Percentiles rank a stretch among this genome's conserved stretches.
Evolutionary conservation across 305 asterid species (phyloP).

Genomic region (Rubia peregrina): DNA sequence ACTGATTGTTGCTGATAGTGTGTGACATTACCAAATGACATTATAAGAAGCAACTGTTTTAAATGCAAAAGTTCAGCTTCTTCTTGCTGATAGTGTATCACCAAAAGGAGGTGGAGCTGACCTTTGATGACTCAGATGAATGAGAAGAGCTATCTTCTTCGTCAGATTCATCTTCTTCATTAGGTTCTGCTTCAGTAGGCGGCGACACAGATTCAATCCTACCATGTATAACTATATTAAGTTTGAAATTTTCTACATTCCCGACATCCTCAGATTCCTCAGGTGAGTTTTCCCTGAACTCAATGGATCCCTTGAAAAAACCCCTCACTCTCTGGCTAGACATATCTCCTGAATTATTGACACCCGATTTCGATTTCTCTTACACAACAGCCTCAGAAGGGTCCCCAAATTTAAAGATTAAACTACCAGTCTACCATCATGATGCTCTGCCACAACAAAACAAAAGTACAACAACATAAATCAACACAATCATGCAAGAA

Average conservation of each 20-base stretch:
- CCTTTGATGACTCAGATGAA: slow-evolving; percentile 20
- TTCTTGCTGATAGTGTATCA: too few relatives aligned
- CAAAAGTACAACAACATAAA: slow-evolving; percentile 10
- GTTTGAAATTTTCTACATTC: slow-evolving; percentile 16
- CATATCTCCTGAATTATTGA: slow-evolving; percentile 10
- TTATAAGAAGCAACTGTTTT: neutral
- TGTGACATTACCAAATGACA: neutral
- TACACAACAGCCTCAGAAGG: slow-evolving; percentile 34
- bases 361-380: slow-evolving; percentile 35
- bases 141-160: neutral
- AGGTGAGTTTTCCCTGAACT: slow-evolving; percentile 17
- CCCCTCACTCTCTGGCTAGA: slow-evolving; percentile 10
- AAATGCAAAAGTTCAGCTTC: neutral
- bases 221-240: slow-evolving; percentile 23
- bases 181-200: slow-evolving; percentile 28
- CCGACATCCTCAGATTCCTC: slow-evolving; percentile 24
- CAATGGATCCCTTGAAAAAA: slow-evolving; percentile 24
- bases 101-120: slow-evolving; percentile 10
- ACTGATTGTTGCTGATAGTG: neutral
- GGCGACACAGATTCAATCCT: slow-evolving; percentile 24
- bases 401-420: slow-evolving; percentile 72
- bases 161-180: slow-evolving; percentile 9
- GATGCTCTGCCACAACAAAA: slow-evolving; percentile 50
- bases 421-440: slow-evolving; percentile 80
- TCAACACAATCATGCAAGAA: slow-evolving; percentile 20